Evolutionary conservation across 228 moss, liverwort and hornwort genomes (phyloP), one percentile per base, ranked within the genome.

Genomic region (Sphagnum fallax): DNA sequence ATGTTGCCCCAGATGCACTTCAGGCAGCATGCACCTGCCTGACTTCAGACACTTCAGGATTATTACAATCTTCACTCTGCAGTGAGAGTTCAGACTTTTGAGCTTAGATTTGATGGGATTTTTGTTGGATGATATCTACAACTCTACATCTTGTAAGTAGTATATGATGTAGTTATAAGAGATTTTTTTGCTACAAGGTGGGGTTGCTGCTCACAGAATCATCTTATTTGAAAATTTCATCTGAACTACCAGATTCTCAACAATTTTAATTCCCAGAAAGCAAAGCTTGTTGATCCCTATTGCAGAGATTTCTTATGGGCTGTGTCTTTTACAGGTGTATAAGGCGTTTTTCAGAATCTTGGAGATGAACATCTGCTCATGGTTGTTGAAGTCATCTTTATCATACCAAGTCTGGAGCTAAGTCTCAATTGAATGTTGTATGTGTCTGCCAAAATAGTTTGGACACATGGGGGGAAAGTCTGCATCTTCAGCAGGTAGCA

Each of bases 341-440:
- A 98, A 73, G 3, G 87, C 83, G 1, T 65, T 85, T 62, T 90
- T 92, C 13, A 98, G 76, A 68, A 89, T 69, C 4, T 89, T 83
- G 0, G 81, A 85, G 5, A 89, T 80, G 63, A 85, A 93, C 52
- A 79, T 78, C 63, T 98, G 98, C 73, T 90, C 87, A 60, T 84
- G 77, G 65, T 98, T 94, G 57, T 71, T 47, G 7, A 86, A 94
- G 72, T 98, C 92, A 51, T 94, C 94, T 74, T 86, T 89, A 49
- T 98, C 94, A 57, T 91, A 88, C 98, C 98, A 98, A 32, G 80
- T 76, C 58, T 82, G 72, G 60, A 84, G 67, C 51, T 83, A 98
- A 0, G 76, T 66, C 10, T 87, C 84, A 55, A 91, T 79, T 1
- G 89, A 75, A 12, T 75, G 77, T 75, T 92, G 85, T 0, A 90